Evolutionary conservation across 345 rosid species (phyloP), one percentile per base, ranked within the genome.

Genomic region (Citrus sp.): DNA sequence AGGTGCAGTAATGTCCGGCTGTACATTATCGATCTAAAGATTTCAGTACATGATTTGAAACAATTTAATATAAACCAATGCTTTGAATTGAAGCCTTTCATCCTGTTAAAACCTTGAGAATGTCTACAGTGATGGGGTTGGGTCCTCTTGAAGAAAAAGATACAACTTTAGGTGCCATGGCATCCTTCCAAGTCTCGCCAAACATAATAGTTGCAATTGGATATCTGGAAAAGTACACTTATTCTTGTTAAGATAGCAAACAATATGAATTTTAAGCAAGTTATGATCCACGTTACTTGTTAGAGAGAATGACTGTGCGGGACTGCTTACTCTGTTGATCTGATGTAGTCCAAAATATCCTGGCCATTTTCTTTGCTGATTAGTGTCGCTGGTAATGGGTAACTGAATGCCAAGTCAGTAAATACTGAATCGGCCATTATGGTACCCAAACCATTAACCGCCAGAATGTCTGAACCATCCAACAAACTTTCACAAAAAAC

Each of bases 61-160:
- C 40, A 71, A 35, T 14, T 56, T 73, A 58, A 35, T 0, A 59
- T 16, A n/a, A n/a, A 63, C 12, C 38, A 42, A 62, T 61, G 14
- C 35, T 62, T 24, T 73, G n/a, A 37, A 28, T 40, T 62, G 59
- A 74, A 74, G 25, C 13, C 10, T 27, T 37, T 38, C 2, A 58
- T 42, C 10, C 40, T 27, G 4, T 62, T 42, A 62, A 46, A n/a
- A 75, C 78, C 78, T 76, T 83, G 79, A 83, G 56, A 68, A 83
- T 40, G 62, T 83, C 83, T 0, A 70, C 79, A 55, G 79, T 73
- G 21, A 83, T 75, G 10, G 14, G 34, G 74, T 75, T 83, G 12
- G 83, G 86, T 14, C 83, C 86, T 73, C 83, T 69, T 5, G 86
- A 83, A 19, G 86, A 83, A 74, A 80, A 83, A 2, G 83, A 65